Conservation (phyloP, 345 rosid genomes). For the Balakata baccata region DNA sequence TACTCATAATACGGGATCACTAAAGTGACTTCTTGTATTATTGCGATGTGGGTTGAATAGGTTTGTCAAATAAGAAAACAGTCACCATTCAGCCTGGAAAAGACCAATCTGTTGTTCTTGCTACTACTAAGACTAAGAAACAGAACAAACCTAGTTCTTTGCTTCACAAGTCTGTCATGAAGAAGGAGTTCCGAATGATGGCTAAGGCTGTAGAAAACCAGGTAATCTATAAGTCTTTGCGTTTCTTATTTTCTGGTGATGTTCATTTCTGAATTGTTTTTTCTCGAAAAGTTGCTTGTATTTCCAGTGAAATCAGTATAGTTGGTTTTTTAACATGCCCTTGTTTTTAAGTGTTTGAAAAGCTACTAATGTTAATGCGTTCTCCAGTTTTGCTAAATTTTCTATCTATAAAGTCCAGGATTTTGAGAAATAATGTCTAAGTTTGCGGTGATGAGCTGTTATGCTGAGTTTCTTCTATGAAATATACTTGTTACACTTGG, state of each 20-base stretch:
- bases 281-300: background rate
- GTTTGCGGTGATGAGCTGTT: constrained; percentile 48
- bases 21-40: background rate
- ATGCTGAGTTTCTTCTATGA: constrained; percentile 43
- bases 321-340: too few relatives aligned
- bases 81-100: constrained; percentile 67
- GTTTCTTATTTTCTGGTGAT: background rate
- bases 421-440: too few relatives aligned
- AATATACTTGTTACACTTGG: constrained; percentile 50
- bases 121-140: constrained; percentile 75
- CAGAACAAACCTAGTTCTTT: constrained; percentile 49
- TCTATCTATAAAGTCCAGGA: too few relatives aligned
- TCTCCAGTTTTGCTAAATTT: too few relatives aligned
- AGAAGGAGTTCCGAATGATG: constrained; percentile 70
- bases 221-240: constrained; percentile 26
- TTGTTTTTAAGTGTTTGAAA: too few relatives aligned
- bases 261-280: background rate
- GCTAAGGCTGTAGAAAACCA: constrained; percentile 63
- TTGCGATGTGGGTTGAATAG: constrained; percentile 22
- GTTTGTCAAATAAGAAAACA: constrained; percentile 79
- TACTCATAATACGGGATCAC: background rate
- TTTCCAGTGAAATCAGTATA: too few relatives aligned
- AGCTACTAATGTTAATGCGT: too few relatives aligned
- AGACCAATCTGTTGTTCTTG: constrained; percentile 62
- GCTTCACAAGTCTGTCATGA: constrained; percentile 57